Conservation (phyloP, 441 rosid species). For the Gossypium davidsonii region DNA sequence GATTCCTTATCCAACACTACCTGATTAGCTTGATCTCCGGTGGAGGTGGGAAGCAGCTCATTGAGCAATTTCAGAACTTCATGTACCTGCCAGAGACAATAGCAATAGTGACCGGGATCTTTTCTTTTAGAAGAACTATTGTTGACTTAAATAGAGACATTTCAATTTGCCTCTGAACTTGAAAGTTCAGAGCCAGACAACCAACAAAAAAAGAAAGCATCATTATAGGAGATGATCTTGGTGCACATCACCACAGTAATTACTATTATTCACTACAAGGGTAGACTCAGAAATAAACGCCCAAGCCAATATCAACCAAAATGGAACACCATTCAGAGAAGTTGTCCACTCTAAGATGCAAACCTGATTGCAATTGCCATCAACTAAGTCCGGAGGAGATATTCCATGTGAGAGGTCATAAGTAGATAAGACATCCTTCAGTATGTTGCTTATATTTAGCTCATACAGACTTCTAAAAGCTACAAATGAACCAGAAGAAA, state of each 20-base stretch:
- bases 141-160: not conserved
- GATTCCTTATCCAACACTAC: conserved; percentile 52
- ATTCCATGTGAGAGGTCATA: conserved; percentile 68
- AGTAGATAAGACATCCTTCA: conserved; percentile 74
- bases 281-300: not conserved
- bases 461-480: conserved; percentile 80
- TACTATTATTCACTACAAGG: not conserved
- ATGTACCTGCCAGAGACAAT: conserved; percentile 48
- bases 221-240: not conserved
- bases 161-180: not conserved
- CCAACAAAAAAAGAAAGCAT: not conserved
- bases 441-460: conserved; percentile 62
- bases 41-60: conserved; percentile 70
- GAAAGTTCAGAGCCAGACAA: not conserved
- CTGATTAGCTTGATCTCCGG: conserved; percentile 39
- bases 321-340: not conserved
- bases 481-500: conserved; percentile 62
- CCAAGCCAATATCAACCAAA: not conserved
- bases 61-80: conserved; percentile 86
- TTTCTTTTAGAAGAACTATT: conserved; percentile 11
- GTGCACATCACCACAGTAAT: not conserved
- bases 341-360: conserved; percentile 9
- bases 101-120: not conserved
- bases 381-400: conserved; percentile 50
- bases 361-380: conserved; percentile 79